Percentiles rank a stretch among this genome's conserved stretches.
These are phyloP conservation scores for Vitis rupestris DNA, from an alignment of 164 flowering plant genomes.

Conservation along the genomic window DNA sequence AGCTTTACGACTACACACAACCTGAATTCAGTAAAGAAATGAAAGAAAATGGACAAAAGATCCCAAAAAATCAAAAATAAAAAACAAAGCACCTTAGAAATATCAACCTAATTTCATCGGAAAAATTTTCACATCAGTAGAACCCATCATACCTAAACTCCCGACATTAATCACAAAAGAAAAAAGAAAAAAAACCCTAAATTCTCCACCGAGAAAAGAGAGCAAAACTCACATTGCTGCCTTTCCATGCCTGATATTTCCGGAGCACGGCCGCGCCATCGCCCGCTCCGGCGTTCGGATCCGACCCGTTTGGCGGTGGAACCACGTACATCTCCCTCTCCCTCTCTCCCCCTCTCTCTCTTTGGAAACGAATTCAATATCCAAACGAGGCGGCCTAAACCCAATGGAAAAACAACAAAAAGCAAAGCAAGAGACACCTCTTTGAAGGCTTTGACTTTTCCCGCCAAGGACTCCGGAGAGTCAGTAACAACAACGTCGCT, in stretches of 20 bases:
- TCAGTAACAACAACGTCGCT: too few relatives aligned
- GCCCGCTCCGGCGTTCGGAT: conserved; percentile 9
- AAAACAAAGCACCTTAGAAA: not conserved
- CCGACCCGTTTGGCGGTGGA: not conserved
- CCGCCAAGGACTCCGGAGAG: too few relatives aligned
- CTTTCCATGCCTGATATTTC: conserved; percentile 35
- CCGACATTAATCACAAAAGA: not conserved
- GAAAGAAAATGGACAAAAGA: not conserved
- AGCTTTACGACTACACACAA: too few relatives aligned
- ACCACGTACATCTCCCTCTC: conserved; percentile 5
- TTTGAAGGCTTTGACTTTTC: too few relatives aligned
- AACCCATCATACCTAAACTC: not conserved
- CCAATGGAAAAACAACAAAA: too few relatives aligned
- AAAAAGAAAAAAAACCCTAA: not conserved
- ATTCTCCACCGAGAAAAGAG: not conserved
- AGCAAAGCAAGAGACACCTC: too few relatives aligned
- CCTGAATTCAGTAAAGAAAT: too few relatives aligned
- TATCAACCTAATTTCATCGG: too few relatives aligned
- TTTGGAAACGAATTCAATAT: not conserved
- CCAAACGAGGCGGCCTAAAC: too few relatives aligned
- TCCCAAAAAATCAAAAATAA: not conserved
- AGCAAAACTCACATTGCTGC: conserved; percentile 28
- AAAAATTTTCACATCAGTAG: too few relatives aligned
- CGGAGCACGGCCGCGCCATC: conserved; percentile 15
- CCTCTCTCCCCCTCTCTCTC: conserved; percentile 5